Base-by-base conservation (phyloP, 306 rosid genomes). In the Trifolium pratense region DNA sequence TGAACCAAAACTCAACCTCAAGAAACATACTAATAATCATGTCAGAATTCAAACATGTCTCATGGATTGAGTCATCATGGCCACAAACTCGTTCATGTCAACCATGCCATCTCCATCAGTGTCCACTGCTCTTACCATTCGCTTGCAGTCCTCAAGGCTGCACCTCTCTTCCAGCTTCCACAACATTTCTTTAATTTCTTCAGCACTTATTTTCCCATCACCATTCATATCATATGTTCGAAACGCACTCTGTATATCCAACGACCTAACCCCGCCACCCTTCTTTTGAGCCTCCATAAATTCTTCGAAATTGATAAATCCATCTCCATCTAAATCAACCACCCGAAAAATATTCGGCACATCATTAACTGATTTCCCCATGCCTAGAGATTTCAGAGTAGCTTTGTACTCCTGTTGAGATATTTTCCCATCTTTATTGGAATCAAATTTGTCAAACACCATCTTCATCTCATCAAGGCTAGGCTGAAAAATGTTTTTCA, bases 181-280 rank as follows among this genome's bases (percentile, higher is more conserved):
- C 32, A 91, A 64, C 86, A 88, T 78, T 32, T 84, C 89, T 70
- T 76, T 57, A 53, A 94, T 80, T 81, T 94, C 97, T 78, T 87
- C 96, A 1, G 99, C 89, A 40, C 91, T 89, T 49, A 94, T 94
- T 79, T 88, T 91, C n/a, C 91, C 92, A 23, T 91, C 97, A 5
- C 85, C 87, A 39, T 89, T 91, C 84, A 63, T 76, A 78, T 94
- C 99, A 43, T 84, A 94, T 4, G 71, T 74, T 48, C 71, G 61
- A 58, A 94, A 84, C 9, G 97, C 97, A 56, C 40, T 84, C 51
- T 88, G 86, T 62, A 89, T 85, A 67, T 91, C 97, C 55, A 61
- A 57, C 0, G 85, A 75, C 52, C 71, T 83, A 49, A 91, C 61
- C 43, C 95, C 97, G 3, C 95, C 98, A 56, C 72, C 88, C 69